These are phyloP conservation scores for Margaritispora aquatica DNA, from an alignment of 495 filamentous ascomycete genomes.

Conservation along the genomic window DNA sequence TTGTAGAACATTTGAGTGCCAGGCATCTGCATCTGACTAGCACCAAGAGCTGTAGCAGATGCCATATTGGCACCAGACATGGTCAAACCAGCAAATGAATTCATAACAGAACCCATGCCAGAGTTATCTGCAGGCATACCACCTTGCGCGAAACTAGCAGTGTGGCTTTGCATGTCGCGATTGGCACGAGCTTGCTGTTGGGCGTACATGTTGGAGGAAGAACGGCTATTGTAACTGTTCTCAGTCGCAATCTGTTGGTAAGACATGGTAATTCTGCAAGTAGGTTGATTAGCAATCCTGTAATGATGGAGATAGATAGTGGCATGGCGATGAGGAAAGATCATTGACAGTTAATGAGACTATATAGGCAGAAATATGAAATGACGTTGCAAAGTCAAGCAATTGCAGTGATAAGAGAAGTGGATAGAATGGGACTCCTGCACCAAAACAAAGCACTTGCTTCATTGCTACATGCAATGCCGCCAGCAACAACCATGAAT, in stretches of 20 bases:
- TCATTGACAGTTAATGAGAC: not conserved
- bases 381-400: too few species aligned
- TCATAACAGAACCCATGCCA: conserved; percentile 25
- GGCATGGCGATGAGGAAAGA: not conserved
- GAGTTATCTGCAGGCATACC: conserved; percentile 6
- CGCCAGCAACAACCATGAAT: conserved; percentile 4
- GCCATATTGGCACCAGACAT: conserved; percentile 29
- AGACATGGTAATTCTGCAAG: conserved; percentile 22
- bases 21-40: conserved; percentile 19
- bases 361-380: too few species aligned
- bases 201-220: conserved; percentile 21
- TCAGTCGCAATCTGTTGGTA: conserved; percentile 24
- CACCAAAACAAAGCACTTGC: conserved; percentile 6
- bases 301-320: not conserved
- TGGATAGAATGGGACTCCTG: conserved; percentile 15
- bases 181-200: conserved; percentile 19
- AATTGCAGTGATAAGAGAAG: conserved; percentile 24
- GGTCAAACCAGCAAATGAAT: conserved; percentile 34
- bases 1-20: conserved; percentile 28
- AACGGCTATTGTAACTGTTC: conserved; percentile 9
- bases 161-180: conserved; percentile 18
- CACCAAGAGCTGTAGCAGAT: conserved; percentile 20
- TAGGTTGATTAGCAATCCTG: not conserved
- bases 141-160: conserved; percentile 8
- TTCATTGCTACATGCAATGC: conserved; percentile 9